Base-by-base conservation (phyloP, 2,329 filamentous ascomycete genomes). In the Mycosphaerella sp. region DNA sequence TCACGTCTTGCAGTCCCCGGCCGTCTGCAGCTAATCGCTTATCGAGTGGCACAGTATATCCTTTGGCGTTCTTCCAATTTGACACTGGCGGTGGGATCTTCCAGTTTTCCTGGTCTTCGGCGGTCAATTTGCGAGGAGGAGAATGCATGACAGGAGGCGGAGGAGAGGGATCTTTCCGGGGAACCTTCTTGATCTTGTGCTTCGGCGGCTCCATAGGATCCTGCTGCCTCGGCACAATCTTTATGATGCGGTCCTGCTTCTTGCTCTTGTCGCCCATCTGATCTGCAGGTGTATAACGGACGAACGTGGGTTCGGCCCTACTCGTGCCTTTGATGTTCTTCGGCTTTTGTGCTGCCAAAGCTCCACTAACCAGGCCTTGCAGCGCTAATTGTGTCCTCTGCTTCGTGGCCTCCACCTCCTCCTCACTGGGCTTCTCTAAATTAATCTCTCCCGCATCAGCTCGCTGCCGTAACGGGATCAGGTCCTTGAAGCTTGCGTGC, bases 11-110 rank as follows among this genome's bases (percentile, higher is more conserved):
- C 59, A 98, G 70, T 0, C 89, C 89, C 65, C 93, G 81, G 10
- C 93, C 93, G 70, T 97, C 92, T 7, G 93, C 92, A 14, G 93
- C 93, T 63, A 98, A 75, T 68, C 93, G 85, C 76, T 98, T 98
- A 71, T 98, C 93, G 48, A 98, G 73, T 0, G 93, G 89, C 1
- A 98, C 89, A 0, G 93, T 98, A 68, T 95, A 98, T 65, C 93
- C 93, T 75, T 97, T 97, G 1, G 92, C 89, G 70, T 98, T 98
- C 80, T 98, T 98, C 93, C 93, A 98, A 72, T 97, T 97, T 17
- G 89, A 95, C 1, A 98, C 85, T 0, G 92, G 88, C 2, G 92
- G 90, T 0, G 85, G 85, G 32, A 89, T 96, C 67, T 85, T 90
- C 93, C 93, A 98, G 55, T 88, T 89, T 71, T 97, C 93, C 71